Evolutionary conservation across 331 rosid species (phyloP).

Genomic region (Ulmus americana): DNA sequence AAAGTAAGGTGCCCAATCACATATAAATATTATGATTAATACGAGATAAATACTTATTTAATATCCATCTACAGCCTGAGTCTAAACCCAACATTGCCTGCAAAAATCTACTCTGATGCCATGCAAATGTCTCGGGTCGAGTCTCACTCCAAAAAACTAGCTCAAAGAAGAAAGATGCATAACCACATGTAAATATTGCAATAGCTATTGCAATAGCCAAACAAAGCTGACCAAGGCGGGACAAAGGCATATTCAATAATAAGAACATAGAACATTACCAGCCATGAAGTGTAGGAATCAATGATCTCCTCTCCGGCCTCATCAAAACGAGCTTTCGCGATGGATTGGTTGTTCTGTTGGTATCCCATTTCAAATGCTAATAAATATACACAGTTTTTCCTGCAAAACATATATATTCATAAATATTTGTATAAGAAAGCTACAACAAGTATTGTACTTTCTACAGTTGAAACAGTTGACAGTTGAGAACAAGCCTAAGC

Average conservation of each 20-base stretch:
- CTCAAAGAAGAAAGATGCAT: no score
- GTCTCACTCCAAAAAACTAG: no score
- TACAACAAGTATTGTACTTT: background rate
- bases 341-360: slow-evolving; percentile 20
- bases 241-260: background rate
- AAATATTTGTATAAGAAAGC: background rate
- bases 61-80: no score
- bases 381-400: slow-evolving; percentile 5
- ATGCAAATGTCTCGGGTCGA: no score
- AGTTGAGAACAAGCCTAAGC: background rate
- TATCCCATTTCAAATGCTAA: slow-evolving; percentile 23
- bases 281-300: slow-evolving; percentile 43
- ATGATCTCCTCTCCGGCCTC: slow-evolving; percentile 19
- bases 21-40: no score
- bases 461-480: slow-evolving; percentile 1
- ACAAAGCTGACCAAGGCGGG: background rate
- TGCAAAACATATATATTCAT: slow-evolving; percentile 2
- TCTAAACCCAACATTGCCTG: no score
- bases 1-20: no score
- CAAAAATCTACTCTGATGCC: no score
- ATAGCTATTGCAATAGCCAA: no score
- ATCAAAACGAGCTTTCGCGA: slow-evolving; percentile 11
- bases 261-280: slow-evolving; percentile 22
- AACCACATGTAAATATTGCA: no score
- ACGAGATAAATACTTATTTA: no score